phyloP scores from a whole-genome alignment of 208 protist genomes.

The Crithidia thermophila region DNA sequence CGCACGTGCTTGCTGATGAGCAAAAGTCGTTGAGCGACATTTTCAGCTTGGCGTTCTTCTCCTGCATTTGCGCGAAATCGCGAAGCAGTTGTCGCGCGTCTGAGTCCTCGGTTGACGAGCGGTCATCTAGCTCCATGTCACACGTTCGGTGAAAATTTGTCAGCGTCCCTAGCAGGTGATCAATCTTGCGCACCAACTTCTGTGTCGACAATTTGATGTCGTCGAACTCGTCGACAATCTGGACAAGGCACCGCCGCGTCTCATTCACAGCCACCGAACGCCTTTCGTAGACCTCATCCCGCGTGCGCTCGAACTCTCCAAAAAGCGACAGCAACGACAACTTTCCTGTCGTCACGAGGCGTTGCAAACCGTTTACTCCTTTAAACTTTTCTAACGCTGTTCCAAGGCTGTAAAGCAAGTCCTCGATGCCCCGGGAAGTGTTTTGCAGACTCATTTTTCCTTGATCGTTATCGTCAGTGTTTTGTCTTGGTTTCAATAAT shows the following conservation, averaged over 20 bases:
- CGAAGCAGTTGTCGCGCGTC: conserved; percentile 18
- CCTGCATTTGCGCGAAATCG: conserved; percentile 35
- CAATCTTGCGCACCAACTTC: conserved; percentile 38
- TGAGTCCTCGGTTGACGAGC: conserved; percentile 8
- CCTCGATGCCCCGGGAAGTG: conserved; percentile 34
- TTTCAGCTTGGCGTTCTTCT: conserved; percentile 34
- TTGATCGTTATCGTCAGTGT: too few species aligned
- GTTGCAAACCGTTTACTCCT: conserved; percentile 38
- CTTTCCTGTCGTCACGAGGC: conserved; percentile 41
- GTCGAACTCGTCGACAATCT: conserved; percentile 51
- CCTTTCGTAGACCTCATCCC: conserved; percentile 54
- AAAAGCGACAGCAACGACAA: conserved; percentile 61
- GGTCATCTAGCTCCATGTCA: conserved; percentile 47
- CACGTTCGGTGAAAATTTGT: conserved; percentile 57
- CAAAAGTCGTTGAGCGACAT: conserved; percentile 34
- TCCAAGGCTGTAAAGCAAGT: conserved; percentile 43
- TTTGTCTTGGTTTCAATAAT: too few species aligned
- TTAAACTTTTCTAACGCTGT: conserved; percentile 54
- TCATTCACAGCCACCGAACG: conserved; percentile 37
- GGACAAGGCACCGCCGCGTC: conserved; percentile 46
- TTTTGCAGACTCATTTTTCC: conserved; percentile 34
- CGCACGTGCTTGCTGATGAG: conserved; percentile 31
- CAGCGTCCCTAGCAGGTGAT: conserved; percentile 39
- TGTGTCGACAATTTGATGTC: conserved; percentile 19
- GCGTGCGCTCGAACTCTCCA: conserved; percentile 60